Conservation (phyloP, 2,329 filamentous ascomycete genomes). For the Colletotrichum sp. region DNA sequence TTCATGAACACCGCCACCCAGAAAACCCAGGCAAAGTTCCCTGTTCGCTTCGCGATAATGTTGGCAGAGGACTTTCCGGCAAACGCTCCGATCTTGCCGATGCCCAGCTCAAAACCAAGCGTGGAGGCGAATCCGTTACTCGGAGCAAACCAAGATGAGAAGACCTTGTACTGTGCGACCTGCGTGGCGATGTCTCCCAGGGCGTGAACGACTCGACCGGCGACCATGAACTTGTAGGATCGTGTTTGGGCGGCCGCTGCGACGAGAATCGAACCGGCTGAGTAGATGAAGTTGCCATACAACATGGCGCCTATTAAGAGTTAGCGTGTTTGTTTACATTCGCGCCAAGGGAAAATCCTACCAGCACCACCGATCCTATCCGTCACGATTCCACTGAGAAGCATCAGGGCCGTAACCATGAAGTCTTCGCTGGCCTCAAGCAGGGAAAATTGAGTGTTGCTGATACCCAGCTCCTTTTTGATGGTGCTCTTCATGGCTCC, state of each 20-base stretch:
- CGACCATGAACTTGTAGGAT: conserved; percentile 66
- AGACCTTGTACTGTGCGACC: conserved; percentile 69
- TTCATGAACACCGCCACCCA: conserved; percentile 70
- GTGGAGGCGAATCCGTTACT: conserved; percentile 67
- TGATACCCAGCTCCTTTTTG: conserved; percentile 65
- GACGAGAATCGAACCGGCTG: conserved; percentile 61
- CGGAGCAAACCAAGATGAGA: conserved; percentile 68
- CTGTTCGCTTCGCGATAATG: conserved; percentile 59
- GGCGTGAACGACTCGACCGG: conserved; percentile 57
- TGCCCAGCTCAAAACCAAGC: conserved; percentile 62
- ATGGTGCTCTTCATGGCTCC: conserved; percentile 66
- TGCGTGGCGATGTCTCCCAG: conserved; percentile 68
- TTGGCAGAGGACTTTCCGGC: conserved; percentile 66
- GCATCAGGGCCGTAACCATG: conserved; percentile 62
- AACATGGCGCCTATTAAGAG: conserved; percentile 5
- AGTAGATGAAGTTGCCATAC: conserved; percentile 56
- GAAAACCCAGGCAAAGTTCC: conserved; percentile 66
- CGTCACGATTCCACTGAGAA: conserved; percentile 59
- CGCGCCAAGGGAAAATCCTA: conserved; percentile 13
- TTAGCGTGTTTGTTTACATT: not conserved
- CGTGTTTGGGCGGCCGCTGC: conserved; percentile 61
- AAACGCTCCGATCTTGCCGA: conserved; percentile 67
- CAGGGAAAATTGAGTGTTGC: conserved; percentile 63
- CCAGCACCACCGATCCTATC: conserved; percentile 64
- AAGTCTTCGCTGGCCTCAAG: conserved; percentile 67